Evolutionary conservation across 805 yeast species (phyloP), one percentile per base, ranked within the genome.

Genomic region (Zygosaccharomyces lentus): DNA sequence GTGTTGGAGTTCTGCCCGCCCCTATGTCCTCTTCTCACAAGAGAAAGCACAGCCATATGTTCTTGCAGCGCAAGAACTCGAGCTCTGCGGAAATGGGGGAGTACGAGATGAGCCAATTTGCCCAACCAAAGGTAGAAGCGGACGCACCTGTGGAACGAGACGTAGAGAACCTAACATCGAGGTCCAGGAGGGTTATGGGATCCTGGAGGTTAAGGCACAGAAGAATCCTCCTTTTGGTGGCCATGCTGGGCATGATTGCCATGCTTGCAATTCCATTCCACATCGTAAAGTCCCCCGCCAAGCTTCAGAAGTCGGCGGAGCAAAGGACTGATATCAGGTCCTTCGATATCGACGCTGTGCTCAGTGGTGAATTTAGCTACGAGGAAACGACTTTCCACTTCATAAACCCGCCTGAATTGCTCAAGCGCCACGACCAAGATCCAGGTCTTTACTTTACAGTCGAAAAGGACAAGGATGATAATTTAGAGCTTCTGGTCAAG

Each of bases 391-490:
- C 58, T 1, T 59, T 66, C 34, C 51, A 47, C 46, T 58, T 60
- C 50, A 59, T 62, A 3, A 53, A 47, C 9, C 66, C 62, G 4
- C 59, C 66, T 3, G 43, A 49, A 7, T 43, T 42, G 1, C 34
- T 53, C 2, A 25, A 48, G n/a, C 42, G 48, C 2, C 62, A 63
- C 19, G 59, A 58, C 6, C 54, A 54, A 4, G 82, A 77, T 48
- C 73, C 75, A 27, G 82, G 82, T 1, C 56, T 69, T 15, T 73
- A 74, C 43, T 41, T 60, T 16, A 54, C 59, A 2, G 44, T 54
- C 1, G 55, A 50, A 6, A 44, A 52, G 15, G 45, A 47, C 3
- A 36, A 43, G 2, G 48, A 53, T 13, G 52, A 52, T 16, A 41
- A 39, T 5, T 45, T 50, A 1, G 41, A 37, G 6, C 65, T 55